Evolutionary conservation across 2,329 filamentous ascomycete species (phyloP), one percentile per base, ranked within the genome.

Genomic region (Pyrenophora graminea): DNA sequence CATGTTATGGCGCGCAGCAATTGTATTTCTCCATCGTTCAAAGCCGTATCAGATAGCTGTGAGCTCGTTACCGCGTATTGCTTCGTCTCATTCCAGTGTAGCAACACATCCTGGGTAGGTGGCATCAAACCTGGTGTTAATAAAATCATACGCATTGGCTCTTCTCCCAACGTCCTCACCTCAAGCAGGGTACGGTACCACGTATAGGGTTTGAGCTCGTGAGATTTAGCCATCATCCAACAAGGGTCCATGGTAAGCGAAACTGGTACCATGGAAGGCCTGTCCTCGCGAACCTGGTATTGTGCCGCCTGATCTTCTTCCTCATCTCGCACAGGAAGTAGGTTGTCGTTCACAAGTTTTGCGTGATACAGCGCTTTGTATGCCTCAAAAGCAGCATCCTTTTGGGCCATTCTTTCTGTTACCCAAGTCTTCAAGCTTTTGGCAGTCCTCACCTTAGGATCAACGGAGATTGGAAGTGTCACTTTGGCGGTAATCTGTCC

Each of bases 341-440:
- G 74, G 61, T 96, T 80, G 12, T 95, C 83, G 55, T 90, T 91
- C 1, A 97, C 73, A 4, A 97, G 76, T 0, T 88, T 87, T 21
- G 82, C 86, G 6, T 82, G 62, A 66, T 93, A 85, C 0, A 97
- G 77, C 4, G 78, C 79, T 18, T 83, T 74, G 65, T 92, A 96
- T 1, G 91, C 89, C 64, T 90, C 83, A 55, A 96, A 94, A 0
- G 90, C 88, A 1, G 88, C 90, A 70, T 97, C 93, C 65, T 88
- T 90, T 59, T 79, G 85, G 0, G 91, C 91, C 59, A 84, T 85
- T 50, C 79, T 82, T 63, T 94, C 87, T 0, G 85, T 89, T 9
- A 60, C 71, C 91, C 91, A 97, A n/a, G 69, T 56, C 31, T 68
- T 56, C 23, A 70, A 68, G 44, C 87, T 83, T 18, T 73, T 62